Conservation (phyloP, 768 basidiomycete genomes). For the Suillus occidentalis region DNA sequence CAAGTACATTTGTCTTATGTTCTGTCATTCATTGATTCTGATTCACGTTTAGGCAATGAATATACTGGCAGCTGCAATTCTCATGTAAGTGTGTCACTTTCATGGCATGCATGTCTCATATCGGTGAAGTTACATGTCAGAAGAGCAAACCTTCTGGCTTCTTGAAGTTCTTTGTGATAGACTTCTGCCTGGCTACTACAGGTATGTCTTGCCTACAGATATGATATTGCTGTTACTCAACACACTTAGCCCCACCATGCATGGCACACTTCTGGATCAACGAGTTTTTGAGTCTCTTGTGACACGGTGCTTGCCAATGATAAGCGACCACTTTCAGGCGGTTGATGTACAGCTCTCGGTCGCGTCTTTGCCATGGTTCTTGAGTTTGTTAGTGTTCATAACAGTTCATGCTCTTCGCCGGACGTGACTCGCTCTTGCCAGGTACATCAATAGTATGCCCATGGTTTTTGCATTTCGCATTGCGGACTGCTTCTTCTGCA, state of each 20-base stretch:
- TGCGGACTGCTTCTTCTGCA: slow-evolving; percentile 97
- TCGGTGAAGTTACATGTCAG: slow-evolving; percentile 86
- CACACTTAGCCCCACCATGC: slow-evolving; percentile 84
- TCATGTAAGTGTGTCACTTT: slow-evolving; percentile 59
- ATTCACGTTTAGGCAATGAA: slow-evolving; percentile 79
- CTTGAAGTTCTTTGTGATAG: slow-evolving; percentile 93
- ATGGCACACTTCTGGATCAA: slow-evolving; percentile 97
- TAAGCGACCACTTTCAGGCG: slow-evolving; percentile 86
- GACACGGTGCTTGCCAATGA: slow-evolving; percentile 83
- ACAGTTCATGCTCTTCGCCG: neutral
- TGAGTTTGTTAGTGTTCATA: slow-evolving; percentile 75
- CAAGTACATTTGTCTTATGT: slow-evolving; percentile 50
- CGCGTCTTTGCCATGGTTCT: slow-evolving; percentile 96
- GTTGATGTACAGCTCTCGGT: slow-evolving; percentile 98
- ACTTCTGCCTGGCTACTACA: slow-evolving; percentile 95
- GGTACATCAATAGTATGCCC: slow-evolving; percentile 92
- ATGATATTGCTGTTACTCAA: slow-evolving; percentile 5
- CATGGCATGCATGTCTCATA: slow-evolving; percentile 12
- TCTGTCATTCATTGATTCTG: slow-evolving; percentile 2
- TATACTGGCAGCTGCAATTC: slow-evolving; percentile 91
- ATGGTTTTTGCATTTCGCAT: slow-evolving; percentile 98
- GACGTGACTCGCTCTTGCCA: slow-evolving; percentile 24
- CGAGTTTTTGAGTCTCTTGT: slow-evolving; percentile 96
- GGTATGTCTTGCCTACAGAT: slow-evolving; percentile 46
- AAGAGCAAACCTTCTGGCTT: slow-evolving; percentile 98